Conservation (phyloP, 441 rosid genomes). For the Populus hybrid region DNA sequence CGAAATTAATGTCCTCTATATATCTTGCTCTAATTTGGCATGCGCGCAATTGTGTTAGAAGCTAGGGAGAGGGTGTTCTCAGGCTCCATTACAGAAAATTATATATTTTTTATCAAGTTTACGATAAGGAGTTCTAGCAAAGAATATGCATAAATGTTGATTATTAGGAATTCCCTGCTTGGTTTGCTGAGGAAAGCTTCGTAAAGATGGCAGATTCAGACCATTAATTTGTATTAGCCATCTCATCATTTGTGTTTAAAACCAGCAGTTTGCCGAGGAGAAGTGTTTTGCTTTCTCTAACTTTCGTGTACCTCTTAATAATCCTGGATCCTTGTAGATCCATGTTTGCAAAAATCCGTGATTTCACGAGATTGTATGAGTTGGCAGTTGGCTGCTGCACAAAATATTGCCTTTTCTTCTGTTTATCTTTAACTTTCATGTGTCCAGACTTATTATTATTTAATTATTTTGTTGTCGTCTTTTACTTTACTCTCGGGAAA, state of each 20-base stretch:
- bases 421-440: constrained; percentile 32
- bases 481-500: constrained; percentile 11
- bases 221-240: neutral
- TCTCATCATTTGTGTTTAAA: neutral
- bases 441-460: constrained; percentile 25
- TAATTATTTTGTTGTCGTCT: constrained; percentile 11
- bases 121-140: neutral
- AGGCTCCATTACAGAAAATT: neutral
- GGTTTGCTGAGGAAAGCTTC: neutral
- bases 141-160: neutral
- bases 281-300: neutral
- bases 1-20: neutral
- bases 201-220: neutral
- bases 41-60: neutral
- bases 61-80: neutral
- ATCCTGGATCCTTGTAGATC: constrained; percentile 21
- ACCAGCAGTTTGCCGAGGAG: neutral
- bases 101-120: neutral
- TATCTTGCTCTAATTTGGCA: neutral
- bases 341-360: constrained; percentile 28
- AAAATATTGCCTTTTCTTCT: constrained; percentile 18
- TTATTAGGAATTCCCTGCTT: neutral
- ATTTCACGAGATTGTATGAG: constrained; percentile 44
- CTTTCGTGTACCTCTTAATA: neutral
- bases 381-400: constrained; percentile 36